These are phyloP conservation scores for Ceratopteris richardii DNA, from an alignment of 75 land plant species.

Conservation along the genomic window DNA sequence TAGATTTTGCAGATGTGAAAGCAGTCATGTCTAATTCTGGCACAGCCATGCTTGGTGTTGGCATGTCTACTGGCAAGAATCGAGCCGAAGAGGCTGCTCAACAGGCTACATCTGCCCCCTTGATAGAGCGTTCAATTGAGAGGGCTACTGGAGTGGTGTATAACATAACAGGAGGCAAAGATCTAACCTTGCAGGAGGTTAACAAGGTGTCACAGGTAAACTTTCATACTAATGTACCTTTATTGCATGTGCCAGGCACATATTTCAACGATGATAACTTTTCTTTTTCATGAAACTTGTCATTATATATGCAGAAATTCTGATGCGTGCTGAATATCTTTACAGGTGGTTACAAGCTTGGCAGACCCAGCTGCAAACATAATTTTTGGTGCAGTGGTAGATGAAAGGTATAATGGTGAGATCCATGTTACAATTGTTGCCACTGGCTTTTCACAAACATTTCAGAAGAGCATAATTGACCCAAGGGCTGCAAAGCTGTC, in stretches of 20 bases:
- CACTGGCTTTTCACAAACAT: constrained; percentile 87
- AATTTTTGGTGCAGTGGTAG: constrained; percentile 95
- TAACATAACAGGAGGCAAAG: constrained; percentile 92
- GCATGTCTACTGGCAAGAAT: constrained; percentile 83
- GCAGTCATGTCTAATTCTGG: constrained; percentile 92
- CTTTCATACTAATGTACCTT: no score
- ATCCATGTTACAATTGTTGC: constrained; percentile 93
- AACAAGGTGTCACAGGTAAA: constrained; percentile 89
- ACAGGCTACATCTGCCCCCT: constrained; percentile 90
- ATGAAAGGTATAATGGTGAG: constrained; percentile 82
- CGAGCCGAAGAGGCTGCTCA: constrained; percentile 95
- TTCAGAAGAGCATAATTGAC: constrained; percentile 68
- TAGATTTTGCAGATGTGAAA: constrained; percentile 95
- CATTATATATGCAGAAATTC: no score
- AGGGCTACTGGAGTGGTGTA: constrained; percentile 93
- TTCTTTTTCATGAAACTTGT: no score
- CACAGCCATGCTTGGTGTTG: constrained; percentile 93
- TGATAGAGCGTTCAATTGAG: constrained; percentile 84
- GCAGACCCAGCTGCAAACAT: constrained; percentile 96
- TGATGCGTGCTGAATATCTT: constrained; percentile 1
- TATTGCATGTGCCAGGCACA: no score
- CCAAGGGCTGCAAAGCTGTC: constrained; percentile 50
- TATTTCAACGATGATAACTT: no score
- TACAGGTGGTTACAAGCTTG: constrained; percentile 86
- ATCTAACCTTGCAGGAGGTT: constrained; percentile 91